These are phyloP conservation scores for Colletotrichum sp. DNA, from an alignment of 2,329 filamentous ascomycete genomes.

Conservation along the genomic window DNA sequence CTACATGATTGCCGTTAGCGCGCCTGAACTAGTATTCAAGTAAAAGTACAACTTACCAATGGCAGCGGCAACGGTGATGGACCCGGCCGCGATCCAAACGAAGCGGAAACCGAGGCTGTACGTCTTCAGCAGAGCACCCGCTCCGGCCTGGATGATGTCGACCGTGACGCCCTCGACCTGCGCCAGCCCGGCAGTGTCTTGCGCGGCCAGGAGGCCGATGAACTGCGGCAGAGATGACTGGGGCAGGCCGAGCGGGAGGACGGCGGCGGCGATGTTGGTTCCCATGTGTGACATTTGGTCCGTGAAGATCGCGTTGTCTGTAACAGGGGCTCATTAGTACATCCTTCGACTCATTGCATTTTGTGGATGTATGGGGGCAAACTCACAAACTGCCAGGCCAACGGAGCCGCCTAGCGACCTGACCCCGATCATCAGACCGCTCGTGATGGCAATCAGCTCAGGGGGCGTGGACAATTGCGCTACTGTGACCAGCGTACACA, in stretches of 20 bases:
- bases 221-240: slow-evolving; percentile 25
- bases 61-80: slow-evolving; percentile 32
- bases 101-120: slow-evolving; percentile 32
- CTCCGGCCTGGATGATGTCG: slow-evolving; percentile 30
- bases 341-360: too few relatives aligned
- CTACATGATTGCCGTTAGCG: neutral
- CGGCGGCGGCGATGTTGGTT: slow-evolving; percentile 35
- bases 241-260: slow-evolving; percentile 32
- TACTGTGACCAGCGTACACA: slow-evolving; percentile 37
- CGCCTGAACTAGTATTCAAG: neutral
- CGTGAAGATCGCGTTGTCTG: slow-evolving; percentile 33
- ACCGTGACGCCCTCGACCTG: slow-evolving; percentile 31
- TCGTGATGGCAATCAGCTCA: slow-evolving; percentile 41
- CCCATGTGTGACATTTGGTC: slow-evolving; percentile 27
- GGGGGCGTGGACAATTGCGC: slow-evolving; percentile 42
- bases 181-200: slow-evolving; percentile 29
- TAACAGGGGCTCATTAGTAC: too few relatives aligned
- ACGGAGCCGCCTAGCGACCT: slow-evolving; percentile 41
- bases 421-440: slow-evolving; percentile 40
- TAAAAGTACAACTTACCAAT: slow-evolving; percentile 24
- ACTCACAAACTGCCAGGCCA: slow-evolving; percentile 36
- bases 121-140: slow-evolving; percentile 28
- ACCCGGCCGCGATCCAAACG: slow-evolving; percentile 35
- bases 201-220: slow-evolving; percentile 28
- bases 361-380: neutral